Evolutionary conservation across 176 grass and related monocot species (phyloP).

Genomic region (Paspalum notatum): DNA sequence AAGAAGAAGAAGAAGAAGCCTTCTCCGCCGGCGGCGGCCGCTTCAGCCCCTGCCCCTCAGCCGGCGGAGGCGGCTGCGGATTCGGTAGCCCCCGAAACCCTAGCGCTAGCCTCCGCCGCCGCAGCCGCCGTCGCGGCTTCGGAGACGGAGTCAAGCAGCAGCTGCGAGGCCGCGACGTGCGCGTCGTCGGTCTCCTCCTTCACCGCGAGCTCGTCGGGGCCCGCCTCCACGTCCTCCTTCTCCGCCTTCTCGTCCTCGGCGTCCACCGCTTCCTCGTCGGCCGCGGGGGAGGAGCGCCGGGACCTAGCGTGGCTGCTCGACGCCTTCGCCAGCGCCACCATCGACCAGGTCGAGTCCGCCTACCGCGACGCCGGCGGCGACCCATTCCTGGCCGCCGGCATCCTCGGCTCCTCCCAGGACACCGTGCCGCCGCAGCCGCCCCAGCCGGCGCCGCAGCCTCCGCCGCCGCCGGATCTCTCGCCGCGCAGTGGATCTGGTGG

Average conservation of each 20-base stretch:
- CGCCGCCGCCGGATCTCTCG: constrained; percentile 45
- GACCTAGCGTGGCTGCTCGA: constrained; percentile 72
- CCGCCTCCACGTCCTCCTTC: constrained; percentile 38
- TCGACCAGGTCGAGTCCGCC: constrained; percentile 73
- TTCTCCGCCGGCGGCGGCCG: constrained; percentile 2
- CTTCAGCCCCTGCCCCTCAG: background rate
- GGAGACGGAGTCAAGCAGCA: constrained; percentile 41
- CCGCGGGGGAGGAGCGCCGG: constrained; percentile 38
- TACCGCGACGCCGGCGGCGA: constrained; percentile 66
- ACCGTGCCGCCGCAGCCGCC: constrained; percentile 2
- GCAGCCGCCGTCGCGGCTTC: background rate
- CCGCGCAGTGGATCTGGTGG: constrained; percentile 31
- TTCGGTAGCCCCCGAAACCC: constrained; percentile 18
- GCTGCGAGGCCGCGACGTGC: constrained; percentile 33
- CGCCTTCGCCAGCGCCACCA: constrained; percentile 60
- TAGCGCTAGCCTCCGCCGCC: constrained; percentile 9
- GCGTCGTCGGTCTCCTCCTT: constrained; percentile 31
- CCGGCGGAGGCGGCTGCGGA: background rate
- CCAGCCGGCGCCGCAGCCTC: constrained; percentile 6
- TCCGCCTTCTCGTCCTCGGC: constrained; percentile 38
- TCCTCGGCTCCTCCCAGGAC: constrained; percentile 58
- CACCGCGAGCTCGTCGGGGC: constrained; percentile 36
- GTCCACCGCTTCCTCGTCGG: constrained; percentile 42
- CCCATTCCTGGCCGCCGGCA: constrained; percentile 64
- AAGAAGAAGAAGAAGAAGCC: constrained; percentile 59